Evolutionary conservation across 257 asterid genomes (phyloP).

Genomic region (Plectranthus barbatus): DNA sequence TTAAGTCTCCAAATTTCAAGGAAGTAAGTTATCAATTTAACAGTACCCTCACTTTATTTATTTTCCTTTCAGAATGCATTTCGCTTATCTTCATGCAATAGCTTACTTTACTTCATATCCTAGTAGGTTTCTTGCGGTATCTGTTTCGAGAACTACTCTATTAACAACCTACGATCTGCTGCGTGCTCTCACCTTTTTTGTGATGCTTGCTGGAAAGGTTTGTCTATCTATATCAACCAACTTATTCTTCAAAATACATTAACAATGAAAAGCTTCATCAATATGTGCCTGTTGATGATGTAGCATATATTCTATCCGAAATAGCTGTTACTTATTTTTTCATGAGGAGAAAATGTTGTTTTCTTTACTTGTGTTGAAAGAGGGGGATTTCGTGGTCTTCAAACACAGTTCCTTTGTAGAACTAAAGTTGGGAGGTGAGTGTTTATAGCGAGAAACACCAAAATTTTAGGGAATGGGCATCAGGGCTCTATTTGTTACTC

Average conservation of each 20-base stretch:
- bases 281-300: background rate
- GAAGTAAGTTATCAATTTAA: conserved; percentile 44
- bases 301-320: background rate
- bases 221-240: conserved; percentile 14
- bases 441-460: background rate
- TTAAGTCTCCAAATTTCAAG: conserved; percentile 28
- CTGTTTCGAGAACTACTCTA: conserved; percentile 59
- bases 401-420: background rate
- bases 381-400: background rate
- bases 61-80: background rate
- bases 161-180: conserved; percentile 32
- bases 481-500: background rate
- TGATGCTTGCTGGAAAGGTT: conserved; percentile 75
- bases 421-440: background rate
- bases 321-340: background rate
- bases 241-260: conserved; percentile 1
- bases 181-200: conserved; percentile 83
- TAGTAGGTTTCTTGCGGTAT: conserved; percentile 68
- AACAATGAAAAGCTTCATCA: background rate
- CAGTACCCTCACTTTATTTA: background rate
- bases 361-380: background rate
- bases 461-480: background rate
- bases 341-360: background rate
- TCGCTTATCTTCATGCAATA: conserved; percentile 2
- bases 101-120: conserved; percentile 7